phyloP scores from a whole-genome alignment of 108 stramenopile species.

The Skeletonema grethae region DNA sequence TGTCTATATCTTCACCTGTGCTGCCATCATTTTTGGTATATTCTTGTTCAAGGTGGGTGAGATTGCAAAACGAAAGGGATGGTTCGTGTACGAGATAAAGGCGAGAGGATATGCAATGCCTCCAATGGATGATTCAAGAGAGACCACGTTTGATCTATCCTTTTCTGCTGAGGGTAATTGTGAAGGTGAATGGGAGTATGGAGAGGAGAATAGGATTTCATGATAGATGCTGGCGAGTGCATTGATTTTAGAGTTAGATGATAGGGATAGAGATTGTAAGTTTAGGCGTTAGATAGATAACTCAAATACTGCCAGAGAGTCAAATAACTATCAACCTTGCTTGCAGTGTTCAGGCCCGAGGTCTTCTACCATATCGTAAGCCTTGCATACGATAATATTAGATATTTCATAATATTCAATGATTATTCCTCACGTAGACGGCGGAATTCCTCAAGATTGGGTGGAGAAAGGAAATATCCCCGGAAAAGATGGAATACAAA shows the following conservation, averaged over 20 bases:
- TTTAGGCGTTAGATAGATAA: too few species aligned
- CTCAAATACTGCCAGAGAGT: too few species aligned
- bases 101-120: slow-evolving; percentile 7
- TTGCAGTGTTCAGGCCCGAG: too few species aligned
- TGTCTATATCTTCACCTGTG: slow-evolving; percentile 39
- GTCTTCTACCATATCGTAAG: too few species aligned
- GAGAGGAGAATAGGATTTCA: neutral
- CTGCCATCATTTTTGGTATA: slow-evolving; percentile 15
- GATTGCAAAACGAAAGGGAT: slow-evolving; percentile 31
- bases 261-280: neutral
- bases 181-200: slow-evolving; percentile 5
- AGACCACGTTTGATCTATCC: neutral
- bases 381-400: too few species aligned
- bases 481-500: too few species aligned
- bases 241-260: neutral
- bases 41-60: slow-evolving; percentile 20
- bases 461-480: too few species aligned
- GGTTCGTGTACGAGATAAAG: slow-evolving; percentile 32
- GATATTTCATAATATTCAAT: too few species aligned
- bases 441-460: too few species aligned
- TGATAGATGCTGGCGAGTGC: neutral
- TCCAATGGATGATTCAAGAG: slow-evolving; percentile 1
- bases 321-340: too few species aligned
- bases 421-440: too few species aligned
- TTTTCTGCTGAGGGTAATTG: neutral